phyloP scores from a whole-genome alignment of 495 filamentous ascomycete genomes.

The Cercophora newfieldiana region DNA sequence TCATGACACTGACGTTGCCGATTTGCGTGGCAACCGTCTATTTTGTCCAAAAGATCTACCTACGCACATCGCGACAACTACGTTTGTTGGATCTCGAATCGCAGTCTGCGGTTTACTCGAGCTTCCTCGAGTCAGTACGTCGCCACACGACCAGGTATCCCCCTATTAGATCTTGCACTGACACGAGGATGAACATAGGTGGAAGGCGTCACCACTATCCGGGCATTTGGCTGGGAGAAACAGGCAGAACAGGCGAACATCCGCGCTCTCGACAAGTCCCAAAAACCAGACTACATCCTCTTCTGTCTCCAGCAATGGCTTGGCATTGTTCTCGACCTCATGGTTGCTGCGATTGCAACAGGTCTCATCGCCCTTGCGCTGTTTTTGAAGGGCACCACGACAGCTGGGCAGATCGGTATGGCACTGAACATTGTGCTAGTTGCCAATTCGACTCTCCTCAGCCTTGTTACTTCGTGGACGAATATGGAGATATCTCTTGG shows the following conservation, averaged over 20 bases:
- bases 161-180: background rate
- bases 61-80: constrained; percentile 64
- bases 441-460: constrained; percentile 34
- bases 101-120: constrained; percentile 59
- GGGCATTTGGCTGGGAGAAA: constrained; percentile 46
- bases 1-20: constrained; percentile 41
- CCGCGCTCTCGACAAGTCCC: constrained; percentile 36
- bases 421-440: constrained; percentile 32
- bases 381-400: constrained; percentile 27
- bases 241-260: constrained; percentile 26
- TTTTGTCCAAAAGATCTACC: constrained; percentile 60
- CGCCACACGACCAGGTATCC: background rate
- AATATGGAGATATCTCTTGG: constrained; percentile 54
- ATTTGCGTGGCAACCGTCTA: constrained; percentile 41
- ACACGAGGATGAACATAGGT: constrained; percentile 8
- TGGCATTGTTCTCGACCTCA: constrained; percentile 43
- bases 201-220: constrained; percentile 45
- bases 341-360: constrained; percentile 40
- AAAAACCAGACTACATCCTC: constrained; percentile 45
- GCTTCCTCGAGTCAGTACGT: constrained; percentile 54
- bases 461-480: constrained; percentile 44
- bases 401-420: constrained; percentile 31
- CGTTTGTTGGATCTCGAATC: constrained; percentile 64
- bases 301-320: constrained; percentile 49
- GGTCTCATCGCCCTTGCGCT: constrained; percentile 49